A percentile compares a stretch with the other conserved stretches of the same genome.
phyloP scores from a whole-genome alignment of 2,329 filamentous ascomycete genomes.

The Aspergillus japonicus region DNA sequence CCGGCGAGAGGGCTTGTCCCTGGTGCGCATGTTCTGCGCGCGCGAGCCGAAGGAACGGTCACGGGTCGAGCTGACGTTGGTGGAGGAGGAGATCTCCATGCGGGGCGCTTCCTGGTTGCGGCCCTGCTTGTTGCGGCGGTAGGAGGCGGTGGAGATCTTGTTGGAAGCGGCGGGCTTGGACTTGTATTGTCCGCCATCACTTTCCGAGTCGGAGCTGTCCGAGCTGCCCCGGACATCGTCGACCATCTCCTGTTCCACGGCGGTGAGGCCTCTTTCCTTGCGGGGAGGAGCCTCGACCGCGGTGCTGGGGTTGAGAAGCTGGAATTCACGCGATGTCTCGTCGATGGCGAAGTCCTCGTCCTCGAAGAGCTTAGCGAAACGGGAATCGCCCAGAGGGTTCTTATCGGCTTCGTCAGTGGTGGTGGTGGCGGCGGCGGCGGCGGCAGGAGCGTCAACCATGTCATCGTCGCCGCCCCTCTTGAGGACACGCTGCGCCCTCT shows the following conservation, averaged over 20 bases:
- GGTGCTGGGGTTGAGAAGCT: slow-evolving; percentile 84
- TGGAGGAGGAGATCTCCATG: slow-evolving; percentile 59
- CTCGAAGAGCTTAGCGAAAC: slow-evolving; percentile 86
- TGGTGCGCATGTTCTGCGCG: slow-evolving; percentile 47
- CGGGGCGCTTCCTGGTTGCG: slow-evolving; percentile 52
- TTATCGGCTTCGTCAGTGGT: slow-evolving; percentile 43
- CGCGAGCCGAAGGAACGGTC: slow-evolving; percentile 60
- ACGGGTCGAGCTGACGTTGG: slow-evolving; percentile 42
- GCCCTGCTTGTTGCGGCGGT: slow-evolving; percentile 53
- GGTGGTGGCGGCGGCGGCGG: slow-evolving; percentile 1
- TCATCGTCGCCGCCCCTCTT: slow-evolving; percentile 58
- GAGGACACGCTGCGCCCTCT: slow-evolving; percentile 47
- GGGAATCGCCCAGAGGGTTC: slow-evolving; percentile 75
- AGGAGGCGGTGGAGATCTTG: slow-evolving; percentile 55
- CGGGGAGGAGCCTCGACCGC: slow-evolving; percentile 36
- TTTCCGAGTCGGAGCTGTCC: slow-evolving; percentile 36
- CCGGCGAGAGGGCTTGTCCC: slow-evolving; percentile 32
- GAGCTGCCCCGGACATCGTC: slow-evolving; percentile 49
- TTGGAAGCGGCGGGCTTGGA: slow-evolving; percentile 30
- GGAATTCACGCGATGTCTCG: slow-evolving; percentile 83
- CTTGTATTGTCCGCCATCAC: slow-evolving; percentile 28
- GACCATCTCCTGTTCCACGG: slow-evolving; percentile 61
- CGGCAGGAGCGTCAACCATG: slow-evolving; percentile 28
- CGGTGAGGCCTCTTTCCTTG: slow-evolving; percentile 56
- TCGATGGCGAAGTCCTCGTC: slow-evolving; percentile 92